Base-by-base conservation (phyloP, 192 early-diverging fungal genomes). In the Umbelopsis isabellina region DNA sequence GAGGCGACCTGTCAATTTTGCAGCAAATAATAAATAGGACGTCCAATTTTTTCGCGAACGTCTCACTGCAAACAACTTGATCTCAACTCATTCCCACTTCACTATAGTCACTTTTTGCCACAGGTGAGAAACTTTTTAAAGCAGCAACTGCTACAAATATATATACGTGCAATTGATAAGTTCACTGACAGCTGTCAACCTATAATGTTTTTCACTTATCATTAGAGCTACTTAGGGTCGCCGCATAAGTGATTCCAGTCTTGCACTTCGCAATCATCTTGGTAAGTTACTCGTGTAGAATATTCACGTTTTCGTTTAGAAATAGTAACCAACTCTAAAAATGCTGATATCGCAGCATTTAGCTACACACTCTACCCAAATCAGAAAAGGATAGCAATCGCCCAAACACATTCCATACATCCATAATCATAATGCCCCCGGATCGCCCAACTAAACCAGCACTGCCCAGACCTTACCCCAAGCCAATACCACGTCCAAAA, bases 391-490 rank as follows among this genome's bases (percentile, higher is more conserved):
- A 10, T 52, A 23, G 10, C 25, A 52, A 52, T 13, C 2, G 22
- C 13, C 21, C 22, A 23, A 23, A 21, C 21, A 25, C 51, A 52
- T 22, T 25, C 3, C 22, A 52, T 25, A 52, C 21, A 52, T 3
- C 27, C 13, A n/a, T 35, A 15, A 12, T 13, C 30, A 61, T 35
- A 61, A 61, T 61, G 55, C 55, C 55, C 18, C 55, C 55, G 55
- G 55, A 61, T 35, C 55, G 55, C 30, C 55, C 55, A n/a, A 61
- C 55, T 6, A 61, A 61, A 15, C 55, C 55, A 35, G 55, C 55
- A 61, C 27, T 61, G 27, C 55, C 55, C 30, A 61, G 55, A 61
- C 55, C 55, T 2, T 61, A 61, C 18, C 55, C 55, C n/a, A 61
- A 61, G 33, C 55, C 55, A 2, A 16, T 61, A 61, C 55, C 55